phyloP scores from a whole-genome alignment of 2,329 filamentous ascomycete species.

The Chlorencoelia australis region DNA sequence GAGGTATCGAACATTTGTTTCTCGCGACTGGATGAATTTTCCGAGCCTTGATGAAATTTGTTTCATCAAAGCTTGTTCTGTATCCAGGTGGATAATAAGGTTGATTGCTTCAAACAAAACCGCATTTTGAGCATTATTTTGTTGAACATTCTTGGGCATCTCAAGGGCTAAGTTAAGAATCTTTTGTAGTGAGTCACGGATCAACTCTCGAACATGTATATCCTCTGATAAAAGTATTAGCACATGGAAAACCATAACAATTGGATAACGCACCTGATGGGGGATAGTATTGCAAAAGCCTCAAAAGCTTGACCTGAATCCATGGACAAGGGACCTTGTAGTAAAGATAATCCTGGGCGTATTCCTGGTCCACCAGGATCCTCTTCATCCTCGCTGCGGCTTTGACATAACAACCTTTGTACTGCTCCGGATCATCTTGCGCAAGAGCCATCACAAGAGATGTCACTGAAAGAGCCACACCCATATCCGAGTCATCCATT shows the following conservation, averaged over 20 bases:
- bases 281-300: conserved; percentile 89
- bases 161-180: conserved; percentile 89
- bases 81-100: conserved; percentile 93
- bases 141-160: conserved; percentile 94
- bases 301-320: conserved; percentile 91
- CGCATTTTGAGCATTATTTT: conserved; percentile 98
- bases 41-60: conserved; percentile 87
- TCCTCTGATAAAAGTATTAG: conserved; percentile 53
- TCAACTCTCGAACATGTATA: conserved; percentile 80
- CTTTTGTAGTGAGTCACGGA: conserved; percentile 81
- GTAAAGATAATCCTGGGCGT: conserved; percentile 85
- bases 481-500: conserved; percentile 93
- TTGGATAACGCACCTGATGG: conserved; percentile 59
- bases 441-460: conserved; percentile 90
- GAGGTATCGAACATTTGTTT: conserved; percentile 95
- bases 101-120: conserved; percentile 98
- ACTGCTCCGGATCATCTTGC: conserved; percentile 89
- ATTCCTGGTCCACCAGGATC: conserved; percentile 84
- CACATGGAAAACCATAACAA: neutral
- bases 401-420: conserved; percentile 90
- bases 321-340: conserved; percentile 99
- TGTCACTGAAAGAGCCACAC: conserved; percentile 88
- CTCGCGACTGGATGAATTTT: conserved; percentile 91
- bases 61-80: conserved; percentile 88
- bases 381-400: conserved; percentile 82